Evolutionary conservation across 2,329 filamentous ascomycete species (phyloP).

Genomic region (Clathrospora elynae): DNA sequence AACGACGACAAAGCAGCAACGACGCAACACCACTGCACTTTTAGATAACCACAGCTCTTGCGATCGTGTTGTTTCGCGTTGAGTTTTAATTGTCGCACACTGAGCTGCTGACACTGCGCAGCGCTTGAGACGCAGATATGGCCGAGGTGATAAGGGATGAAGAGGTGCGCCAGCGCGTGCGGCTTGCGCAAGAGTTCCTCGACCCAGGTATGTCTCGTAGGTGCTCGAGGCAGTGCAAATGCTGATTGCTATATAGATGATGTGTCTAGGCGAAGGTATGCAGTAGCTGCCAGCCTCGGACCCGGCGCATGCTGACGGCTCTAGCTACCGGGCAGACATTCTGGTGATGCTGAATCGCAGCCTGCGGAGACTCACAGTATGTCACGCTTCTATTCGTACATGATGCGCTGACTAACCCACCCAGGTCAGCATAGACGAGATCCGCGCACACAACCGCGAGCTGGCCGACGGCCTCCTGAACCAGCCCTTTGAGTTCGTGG

Average conservation of each 20-base stretch:
- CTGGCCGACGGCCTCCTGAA: constrained; percentile 80
- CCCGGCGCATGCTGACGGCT: constrained; percentile 37
- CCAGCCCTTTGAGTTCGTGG: constrained; percentile 83
- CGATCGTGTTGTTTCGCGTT: background rate
- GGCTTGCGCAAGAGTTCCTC: constrained; percentile 87
- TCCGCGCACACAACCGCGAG: constrained; percentile 83
- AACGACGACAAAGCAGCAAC: constrained; percentile 10
- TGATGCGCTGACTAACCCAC: constrained; percentile 8
- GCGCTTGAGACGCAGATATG: constrained; percentile 23
- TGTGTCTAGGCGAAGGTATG: constrained; percentile 60
- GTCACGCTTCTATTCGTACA: too few relatives aligned
- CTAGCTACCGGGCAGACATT: constrained; percentile 89
- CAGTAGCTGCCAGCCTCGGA: constrained; percentile 14
- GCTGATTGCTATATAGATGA: constrained; percentile 55
- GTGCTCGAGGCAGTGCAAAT: background rate
- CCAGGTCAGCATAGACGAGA: constrained; percentile 74
- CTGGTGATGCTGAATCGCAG: constrained; percentile 72
- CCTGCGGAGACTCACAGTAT: constrained; percentile 61
- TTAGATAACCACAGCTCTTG: constrained; percentile 15
- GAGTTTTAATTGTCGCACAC: background rate
- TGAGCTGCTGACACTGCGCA: background rate
- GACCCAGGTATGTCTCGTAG: constrained; percentile 74
- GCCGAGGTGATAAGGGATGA: constrained; percentile 70
- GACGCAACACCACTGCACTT: constrained; percentile 15
- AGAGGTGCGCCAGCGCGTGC: constrained; percentile 79